These are phyloP conservation scores for Silene conica DNA, from an alignment of 148 eudicot genomes.

Conservation along the genomic window DNA sequence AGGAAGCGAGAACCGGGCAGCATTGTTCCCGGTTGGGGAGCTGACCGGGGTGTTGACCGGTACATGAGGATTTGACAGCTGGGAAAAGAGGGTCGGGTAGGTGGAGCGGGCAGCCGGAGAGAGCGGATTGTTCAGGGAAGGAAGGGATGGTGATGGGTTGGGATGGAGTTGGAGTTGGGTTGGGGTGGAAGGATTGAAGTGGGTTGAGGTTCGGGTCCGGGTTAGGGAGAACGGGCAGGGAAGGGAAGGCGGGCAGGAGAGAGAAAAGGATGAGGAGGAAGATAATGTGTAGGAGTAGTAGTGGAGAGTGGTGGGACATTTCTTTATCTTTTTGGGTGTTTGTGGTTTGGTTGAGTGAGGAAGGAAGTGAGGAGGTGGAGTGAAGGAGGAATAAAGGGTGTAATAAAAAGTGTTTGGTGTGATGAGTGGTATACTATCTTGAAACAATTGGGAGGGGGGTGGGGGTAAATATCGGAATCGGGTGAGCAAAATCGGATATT, in stretches of 20 bases:
- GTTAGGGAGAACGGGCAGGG: conserved; percentile 33
- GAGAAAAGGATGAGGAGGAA: conserved; percentile 14
- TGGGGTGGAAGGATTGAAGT: conserved; percentile 30
- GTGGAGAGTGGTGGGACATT: conserved; percentile 14
- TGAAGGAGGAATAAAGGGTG: not conserved
- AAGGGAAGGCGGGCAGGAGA: conserved; percentile 27
- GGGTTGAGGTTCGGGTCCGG: conserved; percentile 25
- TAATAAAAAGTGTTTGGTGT: not conserved
- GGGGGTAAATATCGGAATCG: too few species aligned
- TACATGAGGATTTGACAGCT: conserved; percentile 48
- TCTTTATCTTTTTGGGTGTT: not conserved
- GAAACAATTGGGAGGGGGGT: not conserved
- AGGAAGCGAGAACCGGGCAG: conserved; percentile 83
- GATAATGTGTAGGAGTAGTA: not conserved
- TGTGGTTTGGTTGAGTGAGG: not conserved
- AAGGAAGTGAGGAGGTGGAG: not conserved
- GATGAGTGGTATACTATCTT: not conserved
- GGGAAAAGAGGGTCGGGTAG: conserved; percentile 56
- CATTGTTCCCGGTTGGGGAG: conserved; percentile 41
- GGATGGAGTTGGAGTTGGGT: conserved; percentile 17
- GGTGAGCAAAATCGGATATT: too few species aligned
- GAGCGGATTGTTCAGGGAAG: conserved; percentile 70
- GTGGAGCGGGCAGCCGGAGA: conserved; percentile 51
- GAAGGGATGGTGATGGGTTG: conserved; percentile 61
- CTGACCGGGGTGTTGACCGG: conserved; percentile 11